Evolutionary conservation across 768 basidiomycete species (phyloP).

Genomic region (Leccinum imitatum): DNA sequence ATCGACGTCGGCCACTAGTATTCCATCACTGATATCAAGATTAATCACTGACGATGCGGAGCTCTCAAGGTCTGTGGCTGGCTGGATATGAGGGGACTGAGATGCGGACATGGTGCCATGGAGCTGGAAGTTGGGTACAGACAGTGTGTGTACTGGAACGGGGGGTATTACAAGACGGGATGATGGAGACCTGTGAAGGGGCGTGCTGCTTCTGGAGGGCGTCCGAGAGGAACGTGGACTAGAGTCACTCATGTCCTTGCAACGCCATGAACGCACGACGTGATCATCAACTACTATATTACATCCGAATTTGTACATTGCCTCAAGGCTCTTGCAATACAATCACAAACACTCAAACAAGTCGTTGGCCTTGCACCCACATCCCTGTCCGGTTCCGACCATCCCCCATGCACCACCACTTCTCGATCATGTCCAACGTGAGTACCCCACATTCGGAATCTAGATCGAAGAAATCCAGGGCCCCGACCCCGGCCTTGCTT

Average conservation of each 20-base stretch:
- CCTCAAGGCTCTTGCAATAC: conserved; percentile 12
- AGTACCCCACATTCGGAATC: conserved; percentile 19
- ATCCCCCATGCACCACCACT: conserved; percentile 90
- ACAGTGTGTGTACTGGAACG: conserved; percentile 50
- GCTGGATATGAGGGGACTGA: conserved; percentile 27
- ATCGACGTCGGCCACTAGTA: conserved; percentile 70
- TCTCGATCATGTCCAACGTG: conserved; percentile 64
- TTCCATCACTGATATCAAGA: conserved; percentile 64
- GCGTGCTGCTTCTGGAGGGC: conserved; percentile 39
- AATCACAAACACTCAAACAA: conserved; percentile 18
- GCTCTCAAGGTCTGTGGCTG: conserved; percentile 48
- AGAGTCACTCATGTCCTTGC: conserved; percentile 24
- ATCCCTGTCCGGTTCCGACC: conserved; percentile 59
- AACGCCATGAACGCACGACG: conserved; percentile 5
- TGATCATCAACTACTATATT: neutral
- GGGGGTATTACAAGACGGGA: conserved; percentile 56
- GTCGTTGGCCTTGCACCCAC: conserved; percentile 72
- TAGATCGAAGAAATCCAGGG: conserved; percentile 68
- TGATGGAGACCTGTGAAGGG: conserved; percentile 43
- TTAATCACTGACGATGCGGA: conserved; percentile 72
- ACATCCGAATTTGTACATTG: neutral
- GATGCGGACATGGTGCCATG: conserved; percentile 39
- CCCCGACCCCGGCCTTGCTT: conserved; percentile 49
- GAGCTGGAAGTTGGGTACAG: conserved; percentile 56
- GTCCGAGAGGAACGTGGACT: conserved; percentile 28